A percentile compares a stretch with the other conserved stretches of the same genome.
phyloP scores from a whole-genome alignment of 78 protist species.

The Polysphondylium violaceum region DNA sequence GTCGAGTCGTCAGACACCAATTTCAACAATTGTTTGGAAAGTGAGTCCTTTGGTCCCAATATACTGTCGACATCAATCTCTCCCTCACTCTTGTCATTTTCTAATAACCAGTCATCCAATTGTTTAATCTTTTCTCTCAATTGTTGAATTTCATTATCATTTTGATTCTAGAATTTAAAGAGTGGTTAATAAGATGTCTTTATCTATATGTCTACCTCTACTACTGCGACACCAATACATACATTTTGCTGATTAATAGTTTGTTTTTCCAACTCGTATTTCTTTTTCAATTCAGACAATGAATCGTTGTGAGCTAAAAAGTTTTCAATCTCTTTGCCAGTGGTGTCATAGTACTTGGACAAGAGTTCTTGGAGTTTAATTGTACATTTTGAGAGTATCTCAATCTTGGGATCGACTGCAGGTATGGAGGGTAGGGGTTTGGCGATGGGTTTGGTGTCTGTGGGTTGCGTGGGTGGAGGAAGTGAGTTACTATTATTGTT shows the following conservation, averaged over 20 bases:
- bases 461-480: constrained; percentile 33
- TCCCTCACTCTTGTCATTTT: constrained; percentile 20
- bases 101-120: constrained; percentile 28
- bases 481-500: constrained; percentile 6
- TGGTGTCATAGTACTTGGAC: constrained; percentile 52
- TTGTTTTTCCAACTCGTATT: constrained; percentile 4
- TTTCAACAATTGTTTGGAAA: constrained; percentile 30
- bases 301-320: not conserved
- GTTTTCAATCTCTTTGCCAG: constrained; percentile 18
- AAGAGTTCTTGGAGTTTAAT: constrained; percentile 43
- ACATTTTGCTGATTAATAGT: not conserved
- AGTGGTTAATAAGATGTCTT: too few species aligned
- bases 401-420: constrained; percentile 12
- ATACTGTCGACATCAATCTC: constrained; percentile 32
- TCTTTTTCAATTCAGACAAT: constrained; percentile 1
- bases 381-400: constrained; percentile 35
- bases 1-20: constrained; percentile 62
- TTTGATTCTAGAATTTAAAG: too few species aligned
- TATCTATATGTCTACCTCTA: too few species aligned
- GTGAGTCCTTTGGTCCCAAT: constrained; percentile 40
- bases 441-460: not conserved
- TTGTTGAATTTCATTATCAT: constrained; percentile 4
- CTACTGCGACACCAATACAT: too few species aligned
- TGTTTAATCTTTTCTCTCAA: constrained; percentile 21
- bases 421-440: not conserved